These are phyloP conservation scores for Suhomyces canberraensis DNA, from an alignment of 805 yeast species.

Conservation along the genomic window DNA sequence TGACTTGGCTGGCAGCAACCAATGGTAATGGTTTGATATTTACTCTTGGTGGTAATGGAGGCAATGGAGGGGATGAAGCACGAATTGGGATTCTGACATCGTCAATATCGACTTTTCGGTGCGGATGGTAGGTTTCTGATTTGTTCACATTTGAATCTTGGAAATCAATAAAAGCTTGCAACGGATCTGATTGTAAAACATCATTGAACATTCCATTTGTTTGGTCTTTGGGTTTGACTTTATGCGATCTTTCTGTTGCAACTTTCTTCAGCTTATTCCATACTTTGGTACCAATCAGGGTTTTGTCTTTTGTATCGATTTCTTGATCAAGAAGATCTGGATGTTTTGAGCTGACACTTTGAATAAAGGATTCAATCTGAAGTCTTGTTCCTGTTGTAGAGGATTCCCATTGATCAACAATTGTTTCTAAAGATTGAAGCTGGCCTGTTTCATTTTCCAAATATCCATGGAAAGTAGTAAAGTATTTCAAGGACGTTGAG, in stretches of 20 bases:
- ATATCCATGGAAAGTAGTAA: slow-evolving; percentile 27
- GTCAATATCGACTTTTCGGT: slow-evolving; percentile 11
- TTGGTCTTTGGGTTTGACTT: slow-evolving; percentile 26
- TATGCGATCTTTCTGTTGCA: slow-evolving; percentile 17
- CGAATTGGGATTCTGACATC: slow-evolving; percentile 3
- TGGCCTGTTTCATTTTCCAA: slow-evolving; percentile 8
- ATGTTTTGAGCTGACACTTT: slow-evolving; percentile 27
- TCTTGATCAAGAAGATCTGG: slow-evolving; percentile 36
- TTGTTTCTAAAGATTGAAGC: slow-evolving; percentile 24
- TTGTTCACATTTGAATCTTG: slow-evolving; percentile 22
- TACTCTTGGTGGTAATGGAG: slow-evolving; percentile 5
- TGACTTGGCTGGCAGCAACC: neutral
- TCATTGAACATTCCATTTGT: slow-evolving; percentile 31
- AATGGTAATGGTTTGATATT: slow-evolving; percentile 2
- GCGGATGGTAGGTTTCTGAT: slow-evolving; percentile 29
- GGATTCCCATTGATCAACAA: slow-evolving; percentile 39
- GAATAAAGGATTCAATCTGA: slow-evolving; percentile 37
- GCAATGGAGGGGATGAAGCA: slow-evolving; percentile 4
- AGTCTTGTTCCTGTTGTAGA: slow-evolving; percentile 33
- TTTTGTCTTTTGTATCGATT: slow-evolving; percentile 28
- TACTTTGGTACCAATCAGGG: slow-evolving; percentile 20
- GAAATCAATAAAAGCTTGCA: slow-evolving; percentile 26
- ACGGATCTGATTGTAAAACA: slow-evolving; percentile 29
- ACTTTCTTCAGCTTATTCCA: slow-evolving; percentile 26
- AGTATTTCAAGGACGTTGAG: slow-evolving; percentile 18